A percentile compares a stretch with the other conserved stretches of the same genome.
Conservation (phyloP, 2,329 filamentous ascomycete species). For the Aspergillus fumigatiaffinis region DNA sequence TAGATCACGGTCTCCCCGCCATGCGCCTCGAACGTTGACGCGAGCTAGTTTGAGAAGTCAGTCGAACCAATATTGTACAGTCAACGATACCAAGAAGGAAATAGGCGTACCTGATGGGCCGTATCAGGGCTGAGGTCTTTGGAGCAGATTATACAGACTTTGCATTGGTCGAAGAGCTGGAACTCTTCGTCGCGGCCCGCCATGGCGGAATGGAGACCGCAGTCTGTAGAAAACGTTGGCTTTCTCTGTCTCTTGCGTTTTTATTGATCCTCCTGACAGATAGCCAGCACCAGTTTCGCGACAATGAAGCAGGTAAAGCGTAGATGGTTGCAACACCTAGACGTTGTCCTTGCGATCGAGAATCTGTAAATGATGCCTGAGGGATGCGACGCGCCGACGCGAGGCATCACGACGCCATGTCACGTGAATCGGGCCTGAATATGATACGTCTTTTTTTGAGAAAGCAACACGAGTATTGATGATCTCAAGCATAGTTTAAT, state of each 20-base stretch:
- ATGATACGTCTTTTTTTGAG: background rate
- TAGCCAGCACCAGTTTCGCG: background rate
- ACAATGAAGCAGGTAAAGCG: background rate
- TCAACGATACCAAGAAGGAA: background rate
- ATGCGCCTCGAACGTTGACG: constrained; percentile 43
- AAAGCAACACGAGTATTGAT: background rate
- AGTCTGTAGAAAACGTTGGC: background rate
- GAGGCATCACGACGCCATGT: constrained; percentile 18
- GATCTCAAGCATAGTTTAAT: background rate
- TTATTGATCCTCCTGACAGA: background rate
- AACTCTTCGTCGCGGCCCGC: constrained; percentile 22
- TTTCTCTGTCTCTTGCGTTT: background rate
- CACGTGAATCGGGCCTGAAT: constrained; percentile 15
- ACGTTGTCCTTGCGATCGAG: background rate
- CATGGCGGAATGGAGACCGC: constrained; percentile 19
- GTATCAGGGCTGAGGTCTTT: constrained; percentile 36
- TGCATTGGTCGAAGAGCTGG: constrained; percentile 44
- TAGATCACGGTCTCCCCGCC: constrained; percentile 48
- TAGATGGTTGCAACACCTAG: background rate
- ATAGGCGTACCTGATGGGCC: constrained; percentile 37
- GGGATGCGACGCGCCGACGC: constrained; percentile 20
- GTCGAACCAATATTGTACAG: constrained; percentile 1
- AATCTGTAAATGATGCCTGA: background rate
- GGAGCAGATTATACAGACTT: constrained; percentile 44
- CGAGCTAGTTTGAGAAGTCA: constrained; percentile 36